phyloP scores from a whole-genome alignment of 306 rosid genomes.

The Geum urbanum region DNA sequence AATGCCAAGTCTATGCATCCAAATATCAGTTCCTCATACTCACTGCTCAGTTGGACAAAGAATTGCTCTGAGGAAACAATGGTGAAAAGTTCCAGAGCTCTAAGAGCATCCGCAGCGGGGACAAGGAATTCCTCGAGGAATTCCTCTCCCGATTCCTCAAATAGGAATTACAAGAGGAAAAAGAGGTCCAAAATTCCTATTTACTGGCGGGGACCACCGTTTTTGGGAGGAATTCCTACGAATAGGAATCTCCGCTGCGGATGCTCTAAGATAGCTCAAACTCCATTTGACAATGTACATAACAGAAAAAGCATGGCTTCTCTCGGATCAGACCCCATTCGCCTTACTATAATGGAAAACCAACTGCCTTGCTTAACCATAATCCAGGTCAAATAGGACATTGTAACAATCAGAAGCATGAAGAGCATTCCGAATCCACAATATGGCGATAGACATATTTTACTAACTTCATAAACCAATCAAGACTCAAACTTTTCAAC shows the following conservation, averaged over 20 bases:
- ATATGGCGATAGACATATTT: not conserved
- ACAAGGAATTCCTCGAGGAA: too few relatives aligned
- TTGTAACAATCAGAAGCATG: not conserved
- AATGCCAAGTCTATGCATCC: not conserved
- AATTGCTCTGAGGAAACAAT: not conserved
- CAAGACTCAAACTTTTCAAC: not conserved
- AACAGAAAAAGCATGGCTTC: not conserved
- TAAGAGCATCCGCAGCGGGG: too few relatives aligned
- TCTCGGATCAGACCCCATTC: not conserved
- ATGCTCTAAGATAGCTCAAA: not conserved
- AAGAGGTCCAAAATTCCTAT: too few relatives aligned
- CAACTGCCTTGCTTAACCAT: not conserved
- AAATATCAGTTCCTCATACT: not conserved
- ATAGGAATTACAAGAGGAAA: too few relatives aligned
- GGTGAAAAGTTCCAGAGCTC: not conserved
- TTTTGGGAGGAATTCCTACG: too few relatives aligned
- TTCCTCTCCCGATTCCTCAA: too few relatives aligned
- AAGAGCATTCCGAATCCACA: not conserved
- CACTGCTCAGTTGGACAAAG: not conserved
- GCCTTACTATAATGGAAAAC: not conserved
- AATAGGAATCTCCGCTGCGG: too few relatives aligned
- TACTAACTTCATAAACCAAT: not conserved
- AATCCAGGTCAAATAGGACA: not conserved
- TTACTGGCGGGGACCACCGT: too few relatives aligned
- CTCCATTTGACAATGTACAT: not conserved